Evolutionary conservation across 1,284 basidiomycete genomes (phyloP), one percentile per base, ranked within the genome.

Genomic region (Cryptococcus sp.): DNA sequence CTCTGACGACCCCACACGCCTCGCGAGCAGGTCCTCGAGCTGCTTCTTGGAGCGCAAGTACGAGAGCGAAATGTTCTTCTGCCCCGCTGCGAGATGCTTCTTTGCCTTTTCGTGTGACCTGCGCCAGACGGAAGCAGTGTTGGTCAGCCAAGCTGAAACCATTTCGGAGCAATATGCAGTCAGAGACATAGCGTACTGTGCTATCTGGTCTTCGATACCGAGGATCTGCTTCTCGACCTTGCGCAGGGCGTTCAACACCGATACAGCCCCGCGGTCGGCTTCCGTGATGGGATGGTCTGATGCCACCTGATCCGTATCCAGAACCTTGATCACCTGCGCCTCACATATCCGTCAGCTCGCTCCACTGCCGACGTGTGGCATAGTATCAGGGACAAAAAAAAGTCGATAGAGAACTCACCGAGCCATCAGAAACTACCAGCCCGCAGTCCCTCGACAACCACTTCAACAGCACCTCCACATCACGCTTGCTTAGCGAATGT

Each of bases 31-130:
- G 2, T 88, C 87, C 66, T 94, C 86, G 4, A 94, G 79, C 51
- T 84, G 83, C 70, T 91, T 95, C 65, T 86, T 85, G 15, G 86
- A 85, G 36, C 87, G 84, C 11, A 98, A 79, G 64, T 89, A 85
- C 6, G 83, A 84, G 38, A 91, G 70, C 0, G 93, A 91, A 2
- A 87, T 75, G 0, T 83, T 70, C 71, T 90, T 89, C 57, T 86
- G 86, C 55, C 87, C 85, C 55, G 83, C 82, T 16, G 80, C 79
- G 12, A 97, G 73, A 2, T 88, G 84, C 5, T 76, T 74, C 20
- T 84, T 81, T 9, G 87, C 86, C 68, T 87, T 87, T 45, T 73
- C 77, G 15, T 85, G 86, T 40, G 82, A 86, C 55, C 89, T 91
- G 62, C 0, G n/a, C n/a, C n/a, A 4, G 38, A 33, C n/a, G 9